Base-by-base conservation (phyloP, 139 green algal genomes). In the Picochlorum sp. region DNA sequence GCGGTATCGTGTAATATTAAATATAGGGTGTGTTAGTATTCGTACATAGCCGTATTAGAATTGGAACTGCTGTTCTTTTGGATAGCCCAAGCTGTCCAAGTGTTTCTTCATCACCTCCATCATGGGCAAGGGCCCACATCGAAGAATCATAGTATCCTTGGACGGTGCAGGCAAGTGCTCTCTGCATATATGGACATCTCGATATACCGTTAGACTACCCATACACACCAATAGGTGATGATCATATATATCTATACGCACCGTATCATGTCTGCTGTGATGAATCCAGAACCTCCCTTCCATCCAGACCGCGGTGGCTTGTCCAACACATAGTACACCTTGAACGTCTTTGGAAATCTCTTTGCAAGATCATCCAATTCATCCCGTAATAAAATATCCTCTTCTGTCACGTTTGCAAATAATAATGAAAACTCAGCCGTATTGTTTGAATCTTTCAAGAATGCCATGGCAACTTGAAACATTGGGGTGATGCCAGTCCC, bases 401-500 rank as follows among this genome's bases (percentile, higher is more conserved):
- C 83, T 52, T 77, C 84, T 2, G 80, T 84, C 6, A 96, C 41
- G 68, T 96, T 97, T 34, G 73, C 91, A 62, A 86, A 97, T 28
- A 97, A 72, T 23, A 97, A 80, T 8, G 8, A 34, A 23, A 81
- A 57, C 57, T 79, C 24, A 1, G 86, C 90, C 24, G 60, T 77
- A 65, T 96, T 88, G 28, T 82, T 54, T 1, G 80, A 66, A 62
- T 95, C 83, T 57, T 83, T 83, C 24, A 97, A 49, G 15, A 85
- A 67, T 9, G 51, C 55, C 16, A 68, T 38, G 0, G 45, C 49
- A 11, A 88, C 62, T 69, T 97, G 91, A 50, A 83, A 95, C 92
- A 97, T 97, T 55, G 92, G 92, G 0, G 92, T 96, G 50, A 98
- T 89, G 18, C 92, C 92, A 2, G 90, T 92, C 65, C 92, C 92